These are phyloP conservation scores for Collybiopsis luxurians DNA, from an alignment of 768 basidiomycete genomes.

Conservation along the genomic window DNA sequence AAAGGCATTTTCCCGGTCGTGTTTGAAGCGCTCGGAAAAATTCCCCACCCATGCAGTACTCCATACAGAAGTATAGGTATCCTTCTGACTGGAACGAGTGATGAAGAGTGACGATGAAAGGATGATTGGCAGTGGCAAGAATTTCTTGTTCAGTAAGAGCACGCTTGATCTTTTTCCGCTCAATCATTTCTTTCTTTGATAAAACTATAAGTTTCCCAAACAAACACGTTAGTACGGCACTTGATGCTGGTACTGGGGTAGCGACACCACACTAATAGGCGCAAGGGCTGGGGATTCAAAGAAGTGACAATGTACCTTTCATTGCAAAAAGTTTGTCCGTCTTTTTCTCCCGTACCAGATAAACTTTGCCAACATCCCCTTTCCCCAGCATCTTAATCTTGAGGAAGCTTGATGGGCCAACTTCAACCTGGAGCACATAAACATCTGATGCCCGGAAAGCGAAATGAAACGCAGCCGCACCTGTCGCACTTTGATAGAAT, in stretches of 20 bases:
- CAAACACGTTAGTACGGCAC: slow-evolving; percentile 21
- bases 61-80: slow-evolving; percentile 98
- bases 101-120: slow-evolving; percentile 98
- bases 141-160: slow-evolving; percentile 99
- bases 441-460: neutral
- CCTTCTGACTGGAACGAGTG: slow-evolving; percentile 99
- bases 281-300: no score
- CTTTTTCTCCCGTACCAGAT: slow-evolving; percentile 98
- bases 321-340: slow-evolving; percentile 94
- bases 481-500: slow-evolving; percentile 92
- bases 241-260: no score
- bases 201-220: slow-evolving; percentile 64
- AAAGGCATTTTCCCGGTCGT: slow-evolving; percentile 92
- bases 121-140: slow-evolving; percentile 96
- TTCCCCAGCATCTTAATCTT: slow-evolving; percentile 99
- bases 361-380: slow-evolving; percentile 98
- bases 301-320: slow-evolving; percentile 80
- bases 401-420: slow-evolving; percentile 89
- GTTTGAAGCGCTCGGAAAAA: slow-evolving; percentile 98
- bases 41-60: slow-evolving; percentile 99
- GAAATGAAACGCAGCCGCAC: slow-evolving; percentile 40
- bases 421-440: slow-evolving; percentile 68
- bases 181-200: slow-evolving; percentile 99
- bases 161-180: slow-evolving; percentile 98
- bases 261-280: no score